Evolutionary conservation across 805 yeast genomes (phyloP).

Genomic region (Wickerhamomyces bovis): DNA sequence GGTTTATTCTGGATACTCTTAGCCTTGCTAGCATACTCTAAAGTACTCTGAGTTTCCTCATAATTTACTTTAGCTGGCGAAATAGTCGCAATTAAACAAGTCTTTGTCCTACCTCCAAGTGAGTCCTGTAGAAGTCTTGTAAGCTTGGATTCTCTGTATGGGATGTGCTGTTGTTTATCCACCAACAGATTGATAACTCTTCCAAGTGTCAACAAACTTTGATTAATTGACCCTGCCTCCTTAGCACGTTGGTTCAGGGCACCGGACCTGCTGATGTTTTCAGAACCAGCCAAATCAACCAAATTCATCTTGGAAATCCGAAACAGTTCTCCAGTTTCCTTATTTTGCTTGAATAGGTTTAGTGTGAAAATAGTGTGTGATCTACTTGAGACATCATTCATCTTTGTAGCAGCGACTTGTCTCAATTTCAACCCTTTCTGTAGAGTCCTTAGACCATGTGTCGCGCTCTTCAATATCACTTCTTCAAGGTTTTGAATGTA

Average conservation of each 20-base stretch:
- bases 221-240: conserved; percentile 92
- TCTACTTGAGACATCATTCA: conserved; percentile 68
- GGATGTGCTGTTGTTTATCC: conserved; percentile 63
- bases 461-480: conserved; percentile 44
- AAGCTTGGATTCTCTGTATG: conserved; percentile 78
- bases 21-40: conserved; percentile 85
- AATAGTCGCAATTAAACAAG: conserved; percentile 80
- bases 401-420: conserved; percentile 65
- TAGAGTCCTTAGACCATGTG: conserved; percentile 50
- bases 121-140: conserved; percentile 74
- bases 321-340: conserved; percentile 39
- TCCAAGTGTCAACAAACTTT: conserved; percentile 80
- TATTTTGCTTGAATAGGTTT: conserved; percentile 41
- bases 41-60: conserved; percentile 81
- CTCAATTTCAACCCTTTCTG: conserved; percentile 53
- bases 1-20: conserved; percentile 72
- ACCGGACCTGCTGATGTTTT: conserved; percentile 82
- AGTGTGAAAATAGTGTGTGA: conserved; percentile 75
- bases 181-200: conserved; percentile 76
- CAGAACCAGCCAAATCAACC: conserved; percentile 95
- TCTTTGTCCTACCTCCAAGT: conserved; percentile 82
- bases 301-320: conserved; percentile 70
- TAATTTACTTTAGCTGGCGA: conserved; percentile 73
- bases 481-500: conserved; percentile 63
- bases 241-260: conserved; percentile 81